These are phyloP conservation scores for Plenodomus lindquistii DNA, from an alignment of 2,329 filamentous ascomycete species.

Conservation along the genomic window DNA sequence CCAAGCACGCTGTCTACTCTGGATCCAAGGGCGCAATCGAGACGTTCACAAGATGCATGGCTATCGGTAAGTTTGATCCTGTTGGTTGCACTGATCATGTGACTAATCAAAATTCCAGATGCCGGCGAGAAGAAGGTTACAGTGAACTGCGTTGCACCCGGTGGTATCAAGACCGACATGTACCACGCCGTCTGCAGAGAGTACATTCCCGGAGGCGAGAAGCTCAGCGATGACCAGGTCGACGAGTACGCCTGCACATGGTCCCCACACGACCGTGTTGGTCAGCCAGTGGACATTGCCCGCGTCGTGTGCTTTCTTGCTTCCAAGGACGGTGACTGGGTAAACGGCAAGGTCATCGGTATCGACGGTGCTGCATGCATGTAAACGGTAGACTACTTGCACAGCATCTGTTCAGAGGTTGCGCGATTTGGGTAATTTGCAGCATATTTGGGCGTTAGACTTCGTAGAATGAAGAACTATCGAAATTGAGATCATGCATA, in stretches of 20 bases:
- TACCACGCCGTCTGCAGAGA: slow-evolving; percentile 67
- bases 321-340: slow-evolving; percentile 61
- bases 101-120: slow-evolving; percentile 40
- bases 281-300: slow-evolving; percentile 69
- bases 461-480: slow-evolving; percentile 10
- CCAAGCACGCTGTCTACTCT: slow-evolving; percentile 59
- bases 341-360: slow-evolving; percentile 59
- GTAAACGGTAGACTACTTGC: slow-evolving; percentile 31
- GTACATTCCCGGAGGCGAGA: slow-evolving; percentile 63
- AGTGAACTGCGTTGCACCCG: slow-evolving; percentile 64
- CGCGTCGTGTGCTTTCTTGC: slow-evolving; percentile 65
- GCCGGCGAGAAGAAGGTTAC: slow-evolving; percentile 60
- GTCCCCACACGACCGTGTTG: slow-evolving; percentile 67
- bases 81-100: background rate
- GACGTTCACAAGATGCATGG: slow-evolving; percentile 60
- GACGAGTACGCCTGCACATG: slow-evolving; percentile 67
- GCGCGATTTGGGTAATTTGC: slow-evolving; percentile 9
- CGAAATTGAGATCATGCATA: too few relatives aligned
- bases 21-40: slow-evolving; percentile 59
- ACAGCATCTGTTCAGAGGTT: slow-evolving; percentile 11
- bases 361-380: slow-evolving; percentile 51
- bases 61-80: slow-evolving; percentile 45
- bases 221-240: slow-evolving; percentile 60
- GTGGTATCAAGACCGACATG: slow-evolving; percentile 61
- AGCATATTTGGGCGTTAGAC: slow-evolving; percentile 23